Percentiles rank a stretch among this genome's conserved stretches.
phyloP scores from a whole-genome alignment of 1,284 basidiomycete genomes.

The Porphyrellus sp. region DNA sequence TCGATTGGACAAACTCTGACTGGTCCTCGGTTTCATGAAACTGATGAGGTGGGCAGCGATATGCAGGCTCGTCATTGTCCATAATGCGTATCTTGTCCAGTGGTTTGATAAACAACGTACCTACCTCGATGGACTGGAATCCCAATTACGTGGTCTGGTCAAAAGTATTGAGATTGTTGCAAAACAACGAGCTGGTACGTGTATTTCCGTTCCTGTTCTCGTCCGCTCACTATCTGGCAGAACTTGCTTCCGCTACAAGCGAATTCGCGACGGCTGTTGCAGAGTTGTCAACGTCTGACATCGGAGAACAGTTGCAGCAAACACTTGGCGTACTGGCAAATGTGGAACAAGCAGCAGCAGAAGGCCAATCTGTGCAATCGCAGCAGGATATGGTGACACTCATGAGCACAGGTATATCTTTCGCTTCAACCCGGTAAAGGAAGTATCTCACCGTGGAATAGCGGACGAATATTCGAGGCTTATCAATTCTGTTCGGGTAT shows the following conservation, averaged over 20 bases:
- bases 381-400: slow-evolving; percentile 77
- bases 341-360: slow-evolving; percentile 69
- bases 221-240: slow-evolving; percentile 37
- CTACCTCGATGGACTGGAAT: slow-evolving; percentile 88
- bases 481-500: slow-evolving; percentile 84
- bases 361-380: slow-evolving; percentile 67
- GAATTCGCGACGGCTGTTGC: slow-evolving; percentile 71
- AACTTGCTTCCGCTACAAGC: slow-evolving; percentile 61
- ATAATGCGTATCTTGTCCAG: slow-evolving; percentile 35
- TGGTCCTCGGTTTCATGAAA: slow-evolving; percentile 87
- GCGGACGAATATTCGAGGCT: slow-evolving; percentile 92
- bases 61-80: not conserved
- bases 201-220: not conserved
- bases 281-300: slow-evolving; percentile 70
- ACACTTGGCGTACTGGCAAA: slow-evolving; percentile 69
- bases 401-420: slow-evolving; percentile 63
- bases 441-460: slow-evolving; percentile 24
- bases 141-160: slow-evolving; percentile 81
- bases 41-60: slow-evolving; percentile 68
- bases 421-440: slow-evolving; percentile 1
- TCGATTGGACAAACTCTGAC: slow-evolving; percentile 75
- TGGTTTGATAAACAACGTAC: slow-evolving; percentile 91
- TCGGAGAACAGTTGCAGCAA: slow-evolving; percentile 69
- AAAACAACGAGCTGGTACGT: slow-evolving; percentile 71
- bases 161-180: slow-evolving; percentile 82